Conservation (phyloP, 257 asterid species). For the Solanum piurae region DNA sequence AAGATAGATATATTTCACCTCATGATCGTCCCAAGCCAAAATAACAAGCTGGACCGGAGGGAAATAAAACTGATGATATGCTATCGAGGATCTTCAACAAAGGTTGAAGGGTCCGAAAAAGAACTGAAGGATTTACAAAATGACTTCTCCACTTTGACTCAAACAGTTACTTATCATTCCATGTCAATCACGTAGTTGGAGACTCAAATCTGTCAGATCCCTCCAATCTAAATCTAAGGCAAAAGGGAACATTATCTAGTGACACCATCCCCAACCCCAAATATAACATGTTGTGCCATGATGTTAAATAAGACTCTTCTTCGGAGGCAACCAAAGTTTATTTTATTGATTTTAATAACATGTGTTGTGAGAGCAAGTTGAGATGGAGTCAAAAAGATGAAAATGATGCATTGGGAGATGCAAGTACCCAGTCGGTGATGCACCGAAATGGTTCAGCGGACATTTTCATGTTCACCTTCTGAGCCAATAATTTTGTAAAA, state of each 20-base stretch:
- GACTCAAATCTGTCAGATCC: no score
- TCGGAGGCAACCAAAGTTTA: background rate
- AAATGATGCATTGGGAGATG: background rate
- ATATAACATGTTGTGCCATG: background rate
- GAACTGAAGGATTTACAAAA: no score
- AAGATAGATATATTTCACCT: no score
- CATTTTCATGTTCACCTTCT: background rate
- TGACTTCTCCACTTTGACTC: background rate
- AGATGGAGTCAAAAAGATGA: no score
- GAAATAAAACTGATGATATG: no score
- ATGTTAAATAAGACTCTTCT: background rate
- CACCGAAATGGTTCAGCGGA: background rate
- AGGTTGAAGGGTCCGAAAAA: background rate
- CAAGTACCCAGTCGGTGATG: background rate
- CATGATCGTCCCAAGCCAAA: background rate
- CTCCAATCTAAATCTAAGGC: background rate
- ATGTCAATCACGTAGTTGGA: background rate
- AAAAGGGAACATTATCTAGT: background rate
- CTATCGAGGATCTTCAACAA: background rate
- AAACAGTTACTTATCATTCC: background rate
- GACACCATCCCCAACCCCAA: background rate
- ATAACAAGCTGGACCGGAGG: background rate
- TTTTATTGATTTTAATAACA: no score
- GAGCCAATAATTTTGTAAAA: background rate
- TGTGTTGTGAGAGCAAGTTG: background rate